Conservation (phyloP, 2,329 filamentous ascomycete genomes). For the Aspergillus tanneri region DNA sequence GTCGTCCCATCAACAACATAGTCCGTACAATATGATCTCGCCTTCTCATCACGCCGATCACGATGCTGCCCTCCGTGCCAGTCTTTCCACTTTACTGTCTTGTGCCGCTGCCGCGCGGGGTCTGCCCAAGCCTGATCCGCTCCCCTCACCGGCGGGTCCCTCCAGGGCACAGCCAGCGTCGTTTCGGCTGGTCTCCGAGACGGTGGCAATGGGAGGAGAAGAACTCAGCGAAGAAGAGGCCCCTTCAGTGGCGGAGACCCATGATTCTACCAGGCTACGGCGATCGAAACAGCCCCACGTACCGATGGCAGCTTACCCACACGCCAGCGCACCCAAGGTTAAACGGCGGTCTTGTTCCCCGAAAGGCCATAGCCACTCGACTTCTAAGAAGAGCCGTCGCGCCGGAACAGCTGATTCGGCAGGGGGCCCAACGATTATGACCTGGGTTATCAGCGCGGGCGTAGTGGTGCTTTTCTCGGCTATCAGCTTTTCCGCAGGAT, state of each 20-base stretch:
- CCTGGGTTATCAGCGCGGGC: slow-evolving; percentile 65
- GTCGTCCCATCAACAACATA: slow-evolving; percentile 44
- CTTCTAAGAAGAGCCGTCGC: slow-evolving; percentile 38
- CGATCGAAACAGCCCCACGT: slow-evolving; percentile 26
- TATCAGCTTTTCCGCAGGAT: slow-evolving; percentile 64
- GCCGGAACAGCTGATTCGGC: slow-evolving; percentile 31
- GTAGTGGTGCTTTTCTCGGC: slow-evolving; percentile 64
- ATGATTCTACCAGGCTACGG: slow-evolving; percentile 18
- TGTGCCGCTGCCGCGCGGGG: slow-evolving; percentile 87
- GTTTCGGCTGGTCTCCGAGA: slow-evolving; percentile 61
- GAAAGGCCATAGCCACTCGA: slow-evolving; percentile 40
- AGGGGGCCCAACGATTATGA: slow-evolving; percentile 61
- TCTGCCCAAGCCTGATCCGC: slow-evolving; percentile 61
- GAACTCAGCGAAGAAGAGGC: slow-evolving; percentile 29
- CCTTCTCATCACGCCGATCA: slow-evolving; percentile 81
- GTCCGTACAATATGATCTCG: slow-evolving; percentile 66
- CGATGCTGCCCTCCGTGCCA: slow-evolving; percentile 87
- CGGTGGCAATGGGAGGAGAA: slow-evolving; percentile 55
- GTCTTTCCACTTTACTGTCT: slow-evolving; percentile 92
- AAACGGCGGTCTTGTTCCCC: slow-evolving; percentile 39
- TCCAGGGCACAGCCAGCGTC: slow-evolving; percentile 48
- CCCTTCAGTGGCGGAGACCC: slow-evolving; percentile 22
- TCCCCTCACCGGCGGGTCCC: slow-evolving; percentile 27
- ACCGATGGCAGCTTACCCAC: slow-evolving; percentile 21
- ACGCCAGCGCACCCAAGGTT: slow-evolving; percentile 20